Conservation (phyloP, 2,329 filamentous ascomycete species). For the Ilyonectria robusta region DNA sequence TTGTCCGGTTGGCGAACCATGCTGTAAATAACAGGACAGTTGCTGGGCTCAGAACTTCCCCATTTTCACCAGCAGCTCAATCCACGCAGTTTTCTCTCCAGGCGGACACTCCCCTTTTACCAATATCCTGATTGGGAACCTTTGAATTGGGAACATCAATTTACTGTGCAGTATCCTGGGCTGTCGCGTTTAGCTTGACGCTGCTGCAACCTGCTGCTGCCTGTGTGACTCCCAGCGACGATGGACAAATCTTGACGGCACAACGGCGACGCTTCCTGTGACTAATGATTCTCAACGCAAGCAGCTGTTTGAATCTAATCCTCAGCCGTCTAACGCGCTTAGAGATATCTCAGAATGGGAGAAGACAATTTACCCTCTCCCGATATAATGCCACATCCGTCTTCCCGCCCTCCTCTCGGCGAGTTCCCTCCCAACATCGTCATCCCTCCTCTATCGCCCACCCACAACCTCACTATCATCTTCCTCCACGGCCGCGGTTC, state of each 20-base stretch:
- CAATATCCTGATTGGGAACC: too few relatives aligned
- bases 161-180: not conserved
- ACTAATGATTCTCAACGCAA: not conserved
- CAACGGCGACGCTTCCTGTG: too few relatives aligned
- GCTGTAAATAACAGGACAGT: not conserved
- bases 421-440: slow-evolving; percentile 42
- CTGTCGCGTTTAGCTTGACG: not conserved
- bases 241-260: too few relatives aligned
- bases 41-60: not conserved
- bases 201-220: not conserved
- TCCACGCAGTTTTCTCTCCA: not conserved
- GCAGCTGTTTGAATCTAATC: not conserved
- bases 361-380: not conserved
- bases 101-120: too few relatives aligned
- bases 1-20: not conserved
- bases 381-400: too few relatives aligned
- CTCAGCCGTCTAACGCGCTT: not conserved
- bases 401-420: slow-evolving; percentile 31
- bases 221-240: not conserved
- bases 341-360: not conserved
- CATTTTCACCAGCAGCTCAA: not conserved
- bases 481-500: slow-evolving; percentile 66
- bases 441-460: slow-evolving; percentile 40
- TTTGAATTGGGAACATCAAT: not conserved
- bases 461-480: slow-evolving; percentile 62